phyloP scores from a whole-genome alignment of 2,329 filamentous ascomycete species.

The Diaporthe citrichinensis region DNA sequence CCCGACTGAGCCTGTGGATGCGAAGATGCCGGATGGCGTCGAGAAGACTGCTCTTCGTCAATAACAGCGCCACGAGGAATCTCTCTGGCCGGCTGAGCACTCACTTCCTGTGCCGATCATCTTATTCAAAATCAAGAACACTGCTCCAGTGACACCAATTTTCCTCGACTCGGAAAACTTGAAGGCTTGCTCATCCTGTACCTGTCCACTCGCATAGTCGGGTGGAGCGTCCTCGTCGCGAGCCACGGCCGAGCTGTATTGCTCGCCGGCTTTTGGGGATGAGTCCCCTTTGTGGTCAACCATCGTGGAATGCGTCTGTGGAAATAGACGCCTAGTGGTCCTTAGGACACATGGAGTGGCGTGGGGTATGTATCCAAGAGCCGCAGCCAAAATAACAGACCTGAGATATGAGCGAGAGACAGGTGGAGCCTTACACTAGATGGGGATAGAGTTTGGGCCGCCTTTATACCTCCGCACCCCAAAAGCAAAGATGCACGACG shows the following conservation, averaged over 20 bases:
- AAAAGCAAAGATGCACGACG: neutral
- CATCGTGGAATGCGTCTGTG: neutral
- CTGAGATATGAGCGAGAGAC: neutral
- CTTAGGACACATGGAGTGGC: neutral
- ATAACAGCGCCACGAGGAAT: neutral
- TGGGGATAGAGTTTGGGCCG: neutral
- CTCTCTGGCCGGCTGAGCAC: conserved; percentile 43
- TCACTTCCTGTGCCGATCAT: conserved; percentile 72
- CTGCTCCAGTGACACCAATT: conserved; percentile 66
- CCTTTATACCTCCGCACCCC: conserved; percentile 18
- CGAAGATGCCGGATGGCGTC: conserved; percentile 67
- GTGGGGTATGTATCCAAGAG: neutral
- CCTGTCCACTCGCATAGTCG: neutral
- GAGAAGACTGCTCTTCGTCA: conserved; percentile 59
- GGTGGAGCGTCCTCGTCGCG: neutral
- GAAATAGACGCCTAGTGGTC: neutral
- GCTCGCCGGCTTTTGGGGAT: neutral
- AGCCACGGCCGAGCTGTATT: neutral
- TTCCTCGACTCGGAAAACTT: conserved; percentile 59
- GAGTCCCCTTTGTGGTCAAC: conserved; percentile 1
- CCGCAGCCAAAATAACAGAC: neutral
- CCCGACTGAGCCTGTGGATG: conserved; percentile 66
- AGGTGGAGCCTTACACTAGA: conserved; percentile 4
- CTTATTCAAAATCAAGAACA: conserved; percentile 70
- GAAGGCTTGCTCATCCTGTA: conserved; percentile 50